A percentile compares a stretch with the other conserved stretches of the same genome.
phyloP scores from a whole-genome alignment of 2,329 filamentous ascomycete genomes.

The Macrophomina pseudophaseolina region DNA sequence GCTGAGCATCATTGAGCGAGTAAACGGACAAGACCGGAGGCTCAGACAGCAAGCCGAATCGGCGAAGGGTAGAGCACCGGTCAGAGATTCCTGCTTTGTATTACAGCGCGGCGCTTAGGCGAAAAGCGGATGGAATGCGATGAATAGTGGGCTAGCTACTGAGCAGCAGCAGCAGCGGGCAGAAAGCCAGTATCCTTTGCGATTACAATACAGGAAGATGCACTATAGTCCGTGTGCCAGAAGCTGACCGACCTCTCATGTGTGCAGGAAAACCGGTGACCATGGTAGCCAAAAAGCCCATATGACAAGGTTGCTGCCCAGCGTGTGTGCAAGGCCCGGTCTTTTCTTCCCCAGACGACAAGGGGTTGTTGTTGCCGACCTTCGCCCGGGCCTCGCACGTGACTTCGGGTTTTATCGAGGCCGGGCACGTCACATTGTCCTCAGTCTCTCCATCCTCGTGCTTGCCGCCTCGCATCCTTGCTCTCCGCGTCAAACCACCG shows the following conservation, averaged over 20 bases:
- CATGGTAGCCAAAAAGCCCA: neutral
- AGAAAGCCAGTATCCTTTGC: neutral
- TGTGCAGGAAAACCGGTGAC: neutral
- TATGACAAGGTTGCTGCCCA: slow-evolving; percentile 9
- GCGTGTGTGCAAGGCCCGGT: neutral
- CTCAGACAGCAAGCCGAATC: slow-evolving; percentile 2
- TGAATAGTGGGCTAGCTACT: slow-evolving; percentile 4
- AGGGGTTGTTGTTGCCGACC: slow-evolving; percentile 16
- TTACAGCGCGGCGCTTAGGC: slow-evolving; percentile 26
- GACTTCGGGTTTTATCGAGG: neutral
- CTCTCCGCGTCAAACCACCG: neutral
- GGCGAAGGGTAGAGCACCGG: slow-evolving; percentile 5
- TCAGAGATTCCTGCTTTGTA: slow-evolving; percentile 22
- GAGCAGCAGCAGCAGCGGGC: slow-evolving; percentile 6
- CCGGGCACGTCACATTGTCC: neutral
- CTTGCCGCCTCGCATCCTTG: neutral
- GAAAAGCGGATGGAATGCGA: slow-evolving; percentile 15
- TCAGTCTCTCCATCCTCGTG: neutral
- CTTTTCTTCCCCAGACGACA: slow-evolving; percentile 19
- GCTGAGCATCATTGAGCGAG: slow-evolving; percentile 6
- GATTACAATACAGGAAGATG: slow-evolving; percentile 11
- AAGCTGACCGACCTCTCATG: neutral
- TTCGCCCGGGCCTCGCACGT: neutral
- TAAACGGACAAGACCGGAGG: neutral
- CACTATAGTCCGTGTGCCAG: slow-evolving; percentile 1